These are phyloP conservation scores for Microglena sp. DNA, from an alignment of 139 green algal species.

Conservation along the genomic window DNA sequence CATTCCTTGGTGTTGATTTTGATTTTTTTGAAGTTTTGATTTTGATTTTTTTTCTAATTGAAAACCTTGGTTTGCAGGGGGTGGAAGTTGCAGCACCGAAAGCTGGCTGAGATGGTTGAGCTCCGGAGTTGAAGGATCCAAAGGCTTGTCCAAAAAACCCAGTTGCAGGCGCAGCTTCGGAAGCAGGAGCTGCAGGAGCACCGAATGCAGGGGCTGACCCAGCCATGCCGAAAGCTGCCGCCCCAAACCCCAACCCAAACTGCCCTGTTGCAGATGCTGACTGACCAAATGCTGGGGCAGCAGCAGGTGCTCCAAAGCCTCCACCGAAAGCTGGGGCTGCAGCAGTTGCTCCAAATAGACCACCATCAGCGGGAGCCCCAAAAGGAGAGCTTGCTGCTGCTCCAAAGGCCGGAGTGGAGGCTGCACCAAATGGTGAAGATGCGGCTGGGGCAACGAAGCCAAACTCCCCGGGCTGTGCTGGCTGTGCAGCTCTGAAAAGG, in stretches of 20 bases:
- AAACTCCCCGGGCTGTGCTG: too few relatives aligned
- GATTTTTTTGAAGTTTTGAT: neutral
- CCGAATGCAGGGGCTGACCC: too few relatives aligned
- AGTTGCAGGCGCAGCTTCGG: neutral
- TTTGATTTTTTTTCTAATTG: neutral
- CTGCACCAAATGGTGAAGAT: slow-evolving; percentile 7
- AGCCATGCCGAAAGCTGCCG: too few relatives aligned
- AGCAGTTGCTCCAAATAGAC: slow-evolving; percentile 1
- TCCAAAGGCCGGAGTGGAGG: neutral
- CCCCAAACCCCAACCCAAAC: too few relatives aligned
- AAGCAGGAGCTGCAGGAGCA: too few relatives aligned
- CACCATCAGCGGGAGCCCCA: neutral
- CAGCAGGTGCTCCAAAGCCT: neutral
- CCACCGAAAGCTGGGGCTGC: neutral
- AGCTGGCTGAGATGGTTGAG: neutral
- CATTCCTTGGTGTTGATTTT: slow-evolving; percentile 1
- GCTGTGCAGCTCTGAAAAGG: too few relatives aligned
- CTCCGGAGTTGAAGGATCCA: too few relatives aligned
- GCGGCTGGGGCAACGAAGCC: too few relatives aligned
- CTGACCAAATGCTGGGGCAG: neutral
- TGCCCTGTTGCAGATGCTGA: too few relatives aligned
- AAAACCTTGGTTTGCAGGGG: too few relatives aligned
- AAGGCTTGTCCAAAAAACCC: neutral
- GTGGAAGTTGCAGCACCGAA: too few relatives aligned
- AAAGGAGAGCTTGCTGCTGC: neutral